Base-by-base conservation (phyloP, 148 eudicot species). In the Polygonum maritimum region DNA sequence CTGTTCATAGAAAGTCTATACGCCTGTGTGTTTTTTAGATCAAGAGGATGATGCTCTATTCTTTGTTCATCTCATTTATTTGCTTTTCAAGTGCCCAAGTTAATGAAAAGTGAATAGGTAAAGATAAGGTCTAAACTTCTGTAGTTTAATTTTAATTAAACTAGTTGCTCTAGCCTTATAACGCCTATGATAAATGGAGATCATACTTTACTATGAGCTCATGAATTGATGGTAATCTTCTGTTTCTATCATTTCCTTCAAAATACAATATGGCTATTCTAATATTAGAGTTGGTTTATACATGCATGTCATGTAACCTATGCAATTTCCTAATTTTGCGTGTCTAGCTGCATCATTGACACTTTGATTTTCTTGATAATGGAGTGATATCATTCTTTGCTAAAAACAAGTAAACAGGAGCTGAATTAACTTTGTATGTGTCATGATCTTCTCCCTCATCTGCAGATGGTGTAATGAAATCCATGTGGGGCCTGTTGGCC, bases 381-480 rank as follows among this genome's bases (percentile, higher is more conserved):
- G 31, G 31, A 26, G n/a, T n/a, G n/a, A 26, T 26, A 26, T 26
- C 31, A 26, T 26, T 26, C 31, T 51, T 57, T 67, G 44, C 36
- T 14, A n/a, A 35, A 15, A 67, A 67, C 21, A 67, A 67, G 44
- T 67, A 38, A 67, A 67, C 7, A 31, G 13, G 1, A 67, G 7
- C 45, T 36, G n/a, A 21, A 67, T 67, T 65, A 12, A 62, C 69
- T 62, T 26, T 3, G 10, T 18, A 0, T 62, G 31, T 26, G 31
- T 26, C 31, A 26, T 65, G n/a, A 65, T 40, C 41, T 10, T 71
- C 79, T 71, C 74, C 74, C 55, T 57, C 77, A 58, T 76, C 75
- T 77, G 80, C 89, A 95, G 99, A 85, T 86, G 85, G 81, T 95
- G 99, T 81, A 92, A 83, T 75, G 99, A 95, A 85, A 82, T 95